These are phyloP conservation scores for Barnettozyma hawaiiensis DNA, from an alignment of 1,139 yeast species.

Conservation along the genomic window DNA sequence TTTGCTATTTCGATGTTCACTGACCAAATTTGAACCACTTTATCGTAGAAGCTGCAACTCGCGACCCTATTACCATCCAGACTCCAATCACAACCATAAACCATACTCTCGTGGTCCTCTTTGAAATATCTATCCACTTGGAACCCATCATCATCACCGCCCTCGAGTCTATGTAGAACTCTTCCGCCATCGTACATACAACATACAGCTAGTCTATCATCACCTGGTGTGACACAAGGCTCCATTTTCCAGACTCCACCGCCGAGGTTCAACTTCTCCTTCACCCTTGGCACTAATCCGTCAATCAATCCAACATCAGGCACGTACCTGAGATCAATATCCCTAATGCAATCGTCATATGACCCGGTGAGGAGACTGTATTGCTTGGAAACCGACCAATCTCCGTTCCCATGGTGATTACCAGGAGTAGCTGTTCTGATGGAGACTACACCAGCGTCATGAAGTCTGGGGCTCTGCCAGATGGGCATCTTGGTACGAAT, in stretches of 20 bases:
- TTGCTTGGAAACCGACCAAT: slow-evolving; percentile 38
- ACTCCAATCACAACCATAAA: slow-evolving; percentile 92
- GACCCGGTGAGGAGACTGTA: slow-evolving; percentile 81
- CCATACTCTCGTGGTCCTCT: slow-evolving; percentile 83
- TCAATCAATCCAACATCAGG: slow-evolving; percentile 39
- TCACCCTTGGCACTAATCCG: slow-evolving; percentile 44
- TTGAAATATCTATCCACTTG: slow-evolving; percentile 46
- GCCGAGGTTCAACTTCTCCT: slow-evolving; percentile 49
- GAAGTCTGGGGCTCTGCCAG: slow-evolving; percentile 58
- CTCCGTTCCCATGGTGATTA: slow-evolving; percentile 23
- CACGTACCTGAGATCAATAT: slow-evolving; percentile 60
- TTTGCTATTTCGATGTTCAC: not conserved
- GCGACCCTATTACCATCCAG: slow-evolving; percentile 42
- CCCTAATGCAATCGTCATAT: slow-evolving; percentile 74
- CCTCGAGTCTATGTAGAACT: slow-evolving; percentile 35
- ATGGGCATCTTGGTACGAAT: slow-evolving; percentile 36
- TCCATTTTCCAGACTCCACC: slow-evolving; percentile 95
- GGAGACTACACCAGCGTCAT: slow-evolving; percentile 86
- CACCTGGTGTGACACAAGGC: slow-evolving; percentile 47
- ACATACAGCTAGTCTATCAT: slow-evolving; percentile 56
- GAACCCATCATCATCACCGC: slow-evolving; percentile 35
- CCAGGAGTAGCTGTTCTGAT: slow-evolving; percentile 45
- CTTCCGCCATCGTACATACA: slow-evolving; percentile 97
- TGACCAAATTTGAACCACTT: slow-evolving; percentile 70
- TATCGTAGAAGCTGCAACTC: slow-evolving; percentile 91